Conservation (phyloP, 2,329 filamentous ascomycete species). For the Aureobasidium sp. region DNA sequence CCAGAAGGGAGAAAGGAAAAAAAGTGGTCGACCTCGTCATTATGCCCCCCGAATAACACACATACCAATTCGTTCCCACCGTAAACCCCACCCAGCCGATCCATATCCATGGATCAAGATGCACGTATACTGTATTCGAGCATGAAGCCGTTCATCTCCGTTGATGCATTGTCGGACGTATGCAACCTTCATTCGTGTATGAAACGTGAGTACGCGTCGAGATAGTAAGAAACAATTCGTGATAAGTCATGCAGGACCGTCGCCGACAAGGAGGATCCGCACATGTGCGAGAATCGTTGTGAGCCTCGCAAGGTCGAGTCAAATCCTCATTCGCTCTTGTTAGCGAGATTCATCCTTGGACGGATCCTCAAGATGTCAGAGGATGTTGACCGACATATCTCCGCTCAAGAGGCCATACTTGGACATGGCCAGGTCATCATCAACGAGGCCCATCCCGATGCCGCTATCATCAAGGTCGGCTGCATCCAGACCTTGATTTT, state of each 20-base stretch:
- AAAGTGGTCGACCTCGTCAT: constrained; percentile 7
- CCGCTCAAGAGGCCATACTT: constrained; percentile 16
- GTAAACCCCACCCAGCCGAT: background rate
- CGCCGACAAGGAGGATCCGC: background rate
- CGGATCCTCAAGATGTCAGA: background rate
- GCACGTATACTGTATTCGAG: constrained; percentile 1
- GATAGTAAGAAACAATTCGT: constrained; percentile 14
- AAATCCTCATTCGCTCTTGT: background rate
- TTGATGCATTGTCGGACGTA: constrained; percentile 2
- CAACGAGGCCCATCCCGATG: constrained; percentile 32
- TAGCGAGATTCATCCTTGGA: background rate
- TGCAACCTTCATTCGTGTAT: constrained; percentile 5
- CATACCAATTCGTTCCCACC: background rate
- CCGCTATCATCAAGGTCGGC: constrained; percentile 33
- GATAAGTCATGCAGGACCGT: constrained; percentile 3
- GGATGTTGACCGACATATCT: constrained; percentile 7
- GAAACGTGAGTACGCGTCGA: constrained; percentile 4
- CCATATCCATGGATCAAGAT: constrained; percentile 13
- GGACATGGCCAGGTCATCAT: constrained; percentile 25
- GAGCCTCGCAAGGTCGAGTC: background rate
- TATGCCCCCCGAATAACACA: background rate
- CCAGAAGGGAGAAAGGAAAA: background rate
- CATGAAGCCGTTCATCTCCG: background rate
- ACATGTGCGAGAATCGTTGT: background rate
- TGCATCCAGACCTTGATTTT: constrained; percentile 19